Percentiles rank a stretch among this genome's conserved stretches.
phyloP scores from a whole-genome alignment of 176 grass and related monocot genomes.

The Triticum turgidum region DNA sequence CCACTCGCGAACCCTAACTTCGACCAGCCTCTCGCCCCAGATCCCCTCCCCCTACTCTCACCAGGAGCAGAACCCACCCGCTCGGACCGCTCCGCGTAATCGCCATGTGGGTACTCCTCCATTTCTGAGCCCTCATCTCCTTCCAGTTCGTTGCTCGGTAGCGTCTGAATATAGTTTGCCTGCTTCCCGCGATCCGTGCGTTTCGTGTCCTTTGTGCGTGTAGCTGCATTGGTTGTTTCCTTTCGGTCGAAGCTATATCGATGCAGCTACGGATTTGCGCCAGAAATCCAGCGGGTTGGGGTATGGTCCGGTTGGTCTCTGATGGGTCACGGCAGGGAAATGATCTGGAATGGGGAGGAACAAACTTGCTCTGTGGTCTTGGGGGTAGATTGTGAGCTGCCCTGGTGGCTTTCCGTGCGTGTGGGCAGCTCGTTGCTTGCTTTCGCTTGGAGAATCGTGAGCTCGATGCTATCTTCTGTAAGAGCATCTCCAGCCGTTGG shows the following conservation, averaged over 20 bases:
- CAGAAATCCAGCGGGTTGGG: neutral
- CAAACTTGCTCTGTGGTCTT: neutral
- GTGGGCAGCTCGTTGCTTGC: neutral
- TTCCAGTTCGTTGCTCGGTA: neutral
- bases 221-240: neutral
- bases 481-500: too few relatives aligned
- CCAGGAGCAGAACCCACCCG: neutral
- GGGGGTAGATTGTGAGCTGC: neutral
- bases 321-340: neutral
- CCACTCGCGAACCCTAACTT: slow-evolving; percentile 19
- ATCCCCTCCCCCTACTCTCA: neutral
- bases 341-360: neutral
- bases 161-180: neutral
- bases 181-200: neutral
- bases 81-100: neutral
- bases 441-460: neutral
- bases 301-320: neutral
- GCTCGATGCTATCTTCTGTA: neutral
- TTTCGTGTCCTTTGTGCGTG: neutral
- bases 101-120: slow-evolving; percentile 31
- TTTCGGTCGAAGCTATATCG: neutral
- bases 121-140: neutral
- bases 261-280: neutral
- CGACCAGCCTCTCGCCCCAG: neutral
- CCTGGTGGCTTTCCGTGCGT: neutral